Conservation (phyloP, 805 yeast species). For the Jamesozyma rosinii region DNA sequence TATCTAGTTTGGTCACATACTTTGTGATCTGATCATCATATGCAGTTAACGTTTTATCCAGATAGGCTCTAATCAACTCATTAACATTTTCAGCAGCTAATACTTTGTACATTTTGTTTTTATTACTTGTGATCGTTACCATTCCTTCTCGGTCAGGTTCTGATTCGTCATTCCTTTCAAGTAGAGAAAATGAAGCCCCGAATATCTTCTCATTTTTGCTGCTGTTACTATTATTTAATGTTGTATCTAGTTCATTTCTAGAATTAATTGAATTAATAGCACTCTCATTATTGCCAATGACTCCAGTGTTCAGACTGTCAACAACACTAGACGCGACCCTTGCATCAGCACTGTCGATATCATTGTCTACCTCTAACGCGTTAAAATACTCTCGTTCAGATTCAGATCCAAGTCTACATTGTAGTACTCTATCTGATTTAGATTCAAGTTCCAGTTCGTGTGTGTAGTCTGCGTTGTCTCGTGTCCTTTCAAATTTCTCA, state of each 20-base stretch:
- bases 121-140: background rate
- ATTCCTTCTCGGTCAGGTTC: background rate
- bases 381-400: background rate
- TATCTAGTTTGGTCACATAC: background rate
- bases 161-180: background rate
- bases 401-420: background rate
- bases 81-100: background rate
- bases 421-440: background rate
- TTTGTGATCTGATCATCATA: background rate
- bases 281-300: background rate
- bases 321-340: background rate
- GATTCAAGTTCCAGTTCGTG: background rate
- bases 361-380: background rate
- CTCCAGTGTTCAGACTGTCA: background rate
- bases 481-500: background rate
- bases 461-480: background rate
- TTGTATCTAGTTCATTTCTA: background rate
- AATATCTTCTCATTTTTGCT: background rate
- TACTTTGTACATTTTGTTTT: background rate
- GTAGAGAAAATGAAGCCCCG: background rate
- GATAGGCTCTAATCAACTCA: background rate
- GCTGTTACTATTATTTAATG: background rate
- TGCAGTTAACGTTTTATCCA: slow-evolving; percentile 1
- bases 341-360: background rate
- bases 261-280: background rate